These are phyloP conservation scores for Rosa chinensis DNA, from an alignment of 306 rosid species.

Conservation along the genomic window DNA sequence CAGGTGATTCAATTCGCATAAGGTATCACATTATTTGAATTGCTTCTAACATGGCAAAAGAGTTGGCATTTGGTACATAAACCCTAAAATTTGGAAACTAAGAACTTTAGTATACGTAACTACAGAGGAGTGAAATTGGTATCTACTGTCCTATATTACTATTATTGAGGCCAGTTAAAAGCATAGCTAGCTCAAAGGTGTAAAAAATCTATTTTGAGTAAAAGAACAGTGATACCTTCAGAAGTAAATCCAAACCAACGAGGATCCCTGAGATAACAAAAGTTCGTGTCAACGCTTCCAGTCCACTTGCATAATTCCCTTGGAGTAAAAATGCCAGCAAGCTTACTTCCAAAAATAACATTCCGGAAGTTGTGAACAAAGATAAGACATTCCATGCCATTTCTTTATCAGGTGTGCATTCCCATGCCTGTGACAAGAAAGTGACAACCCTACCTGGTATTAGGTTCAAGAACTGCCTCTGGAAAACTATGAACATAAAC, in stretches of 20 bases:
- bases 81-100: neutral
- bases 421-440: slow-evolving; percentile 64
- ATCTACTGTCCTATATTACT: neutral
- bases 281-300: slow-evolving; percentile 75
- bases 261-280: slow-evolving; percentile 77
- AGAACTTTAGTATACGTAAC: neutral
- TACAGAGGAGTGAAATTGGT: neutral
- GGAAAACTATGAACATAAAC: neutral
- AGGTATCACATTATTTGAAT: slow-evolving; percentile 1
- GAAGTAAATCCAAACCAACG: slow-evolving; percentile 74
- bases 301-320: slow-evolving; percentile 73
- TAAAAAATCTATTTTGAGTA: neutral
- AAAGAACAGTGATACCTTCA: slow-evolving; percentile 57
- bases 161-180: neutral
- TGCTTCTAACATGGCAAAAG: neutral
- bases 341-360: slow-evolving; percentile 97
- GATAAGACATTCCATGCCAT: slow-evolving; percentile 74
- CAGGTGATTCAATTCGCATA: neutral
- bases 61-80: neutral
- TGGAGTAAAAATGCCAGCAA: slow-evolving; percentile 92
- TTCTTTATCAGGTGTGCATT: slow-evolving; percentile 75
- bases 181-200: neutral
- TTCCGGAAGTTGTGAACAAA: slow-evolving; percentile 81
- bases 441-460: slow-evolving; percentile 22
- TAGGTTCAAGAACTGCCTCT: neutral